A percentile compares a stretch with the other conserved stretches of the same genome.
These are phyloP conservation scores for Aureococcus anophagefferens DNA, from an alignment of 108 stramenopile genomes.

Conservation along the genomic window DNA sequence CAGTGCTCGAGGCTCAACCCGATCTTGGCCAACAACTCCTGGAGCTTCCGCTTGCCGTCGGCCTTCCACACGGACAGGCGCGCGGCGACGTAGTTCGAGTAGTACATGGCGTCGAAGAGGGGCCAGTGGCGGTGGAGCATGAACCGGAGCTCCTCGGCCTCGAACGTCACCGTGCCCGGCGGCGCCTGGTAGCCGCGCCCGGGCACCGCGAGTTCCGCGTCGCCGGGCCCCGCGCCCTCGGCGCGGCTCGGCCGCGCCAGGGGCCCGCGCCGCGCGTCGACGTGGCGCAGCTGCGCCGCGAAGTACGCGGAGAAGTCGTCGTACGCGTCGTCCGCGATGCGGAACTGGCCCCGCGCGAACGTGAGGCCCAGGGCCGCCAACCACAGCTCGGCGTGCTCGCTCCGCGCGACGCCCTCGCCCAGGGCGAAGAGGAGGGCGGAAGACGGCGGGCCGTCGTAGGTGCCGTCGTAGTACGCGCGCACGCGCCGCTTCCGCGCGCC, in stretches of 20 bases:
- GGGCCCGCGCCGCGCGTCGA: background rate
- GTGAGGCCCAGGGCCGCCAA: constrained; percentile 42
- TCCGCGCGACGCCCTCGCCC: background rate
- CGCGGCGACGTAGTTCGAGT: constrained; percentile 32
- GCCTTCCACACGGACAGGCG: constrained; percentile 38
- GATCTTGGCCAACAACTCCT: constrained; percentile 44
- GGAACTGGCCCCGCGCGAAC: constrained; percentile 27
- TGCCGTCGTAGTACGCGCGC: constrained; percentile 34
- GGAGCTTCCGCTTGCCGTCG: constrained; percentile 25
- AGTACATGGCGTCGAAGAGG: constrained; percentile 26
- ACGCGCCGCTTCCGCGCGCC: constrained; percentile 15
- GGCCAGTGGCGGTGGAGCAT: constrained; percentile 48
- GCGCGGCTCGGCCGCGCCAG: no score
- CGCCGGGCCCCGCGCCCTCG: no score
- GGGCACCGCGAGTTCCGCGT: no score
- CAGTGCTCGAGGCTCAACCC: constrained; percentile 40
- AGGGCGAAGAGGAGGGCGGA: background rate
- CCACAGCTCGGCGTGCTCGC: constrained; percentile 31
- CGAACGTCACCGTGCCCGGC: background rate
- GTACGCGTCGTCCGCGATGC: constrained; percentile 12
- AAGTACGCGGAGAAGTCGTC: background rate
- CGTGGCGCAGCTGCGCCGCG: background rate
- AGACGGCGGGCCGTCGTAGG: constrained; percentile 2
- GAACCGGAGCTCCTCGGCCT: constrained; percentile 29
- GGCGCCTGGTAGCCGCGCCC: no score